Base-by-base conservation (phyloP, 495 filamentous ascomycete species). In the Penicillium herquei region DNA sequence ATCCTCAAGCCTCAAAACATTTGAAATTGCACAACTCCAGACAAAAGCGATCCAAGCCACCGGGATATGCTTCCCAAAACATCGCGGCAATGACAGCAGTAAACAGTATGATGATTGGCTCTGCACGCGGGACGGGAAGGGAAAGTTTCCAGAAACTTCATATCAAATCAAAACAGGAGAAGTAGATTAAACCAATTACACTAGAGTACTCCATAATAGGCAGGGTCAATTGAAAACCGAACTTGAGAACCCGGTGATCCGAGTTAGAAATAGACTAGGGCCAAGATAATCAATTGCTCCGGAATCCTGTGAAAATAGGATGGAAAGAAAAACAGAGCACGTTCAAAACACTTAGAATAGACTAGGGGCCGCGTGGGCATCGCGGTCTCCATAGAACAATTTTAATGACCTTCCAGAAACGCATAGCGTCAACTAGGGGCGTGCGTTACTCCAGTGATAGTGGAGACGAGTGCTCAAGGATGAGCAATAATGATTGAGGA, bases 331-430 rank as follows among this genome's bases (percentile, higher is more conserved):
- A n/a, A n/a, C n/a, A n/a, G 13, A 48, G 17, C 10, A 51, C 5
- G 21, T 26, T 26, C 21, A 26, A 26, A 26, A 26, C 21, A 26
- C 13, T 32, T n/a, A 42, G 21, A 35, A 37, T 13, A 26, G 21
- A 26, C 21, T 46, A 41, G 34, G 44, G 52, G 53, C 58, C 58
- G 39, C 58, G 53, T 50, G 52, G 49, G 37, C 37, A 14, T 51
- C 49, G 21, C 43, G 8, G 35, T 45, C 45, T 42, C 54, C 58
- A 61, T 62, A 51, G 60, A 54, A 56, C 31, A 14, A 48, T 14
- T 52, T 30, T 44, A 41, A 49, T 39, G 44, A 63, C 60, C 60
- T 63, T 59, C 60, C 60, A 56, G 56, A 63, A 56, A 59, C 45
- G 53, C 50, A 30, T 54, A 59, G 56, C 45, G 56, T 53, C 59